Base-by-base conservation (phyloP, 2,329 filamentous ascomycete genomes). In the Alternaria novae-zelandiae region DNA sequence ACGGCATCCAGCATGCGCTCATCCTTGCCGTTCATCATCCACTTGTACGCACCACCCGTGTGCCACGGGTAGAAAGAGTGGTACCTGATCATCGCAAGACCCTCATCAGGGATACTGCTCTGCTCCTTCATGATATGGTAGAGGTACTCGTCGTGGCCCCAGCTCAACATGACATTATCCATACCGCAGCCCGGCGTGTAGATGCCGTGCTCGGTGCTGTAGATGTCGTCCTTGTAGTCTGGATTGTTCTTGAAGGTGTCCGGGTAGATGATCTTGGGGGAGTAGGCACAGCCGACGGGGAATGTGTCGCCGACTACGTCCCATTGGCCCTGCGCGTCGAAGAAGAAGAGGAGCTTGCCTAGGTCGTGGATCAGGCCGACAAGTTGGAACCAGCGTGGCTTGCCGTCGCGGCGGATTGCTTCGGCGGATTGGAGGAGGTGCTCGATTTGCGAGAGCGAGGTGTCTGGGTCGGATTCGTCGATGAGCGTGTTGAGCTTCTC, bases 51-150 rank as follows among this genome's bases (percentile, higher is more conserved):
- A 58, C 90, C 90, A 79, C 91, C 90, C 65, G 86, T 88, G 82
- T 97, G 94, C 94, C 93, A 97, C 15, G 94, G 90, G 82, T 97
- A 97, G 82, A 97, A 97, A 6, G 90, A 93, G 82, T 97, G 94
- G 82, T 96, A 97, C 59, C 94, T 86, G 78, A 97, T 96, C 92
- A 97, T 97, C 64, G 93, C 94, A 11, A 97, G 86, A 0, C 91
- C 91, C 85, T 97, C 93, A 50, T 87, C 85, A 0, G 94, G 94
- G 46, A 97, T 85, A 0, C 84, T 90, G 53, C 87, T 90, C 84
- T 97, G 93, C 67, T 91, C 90, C 84, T 93, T 94, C 81, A 92
- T 89, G 65, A 97, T 90, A 74, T 93, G 90, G 84, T 97, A 97
- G 50, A 95, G 85, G 81, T 94, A 94, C 83, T 95, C 92, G 78